Evolutionary conservation across 176 grass and related monocot genomes (phyloP), one percentile per base, ranked within the genome.

Genomic region (Calamus simplicifolius): DNA sequence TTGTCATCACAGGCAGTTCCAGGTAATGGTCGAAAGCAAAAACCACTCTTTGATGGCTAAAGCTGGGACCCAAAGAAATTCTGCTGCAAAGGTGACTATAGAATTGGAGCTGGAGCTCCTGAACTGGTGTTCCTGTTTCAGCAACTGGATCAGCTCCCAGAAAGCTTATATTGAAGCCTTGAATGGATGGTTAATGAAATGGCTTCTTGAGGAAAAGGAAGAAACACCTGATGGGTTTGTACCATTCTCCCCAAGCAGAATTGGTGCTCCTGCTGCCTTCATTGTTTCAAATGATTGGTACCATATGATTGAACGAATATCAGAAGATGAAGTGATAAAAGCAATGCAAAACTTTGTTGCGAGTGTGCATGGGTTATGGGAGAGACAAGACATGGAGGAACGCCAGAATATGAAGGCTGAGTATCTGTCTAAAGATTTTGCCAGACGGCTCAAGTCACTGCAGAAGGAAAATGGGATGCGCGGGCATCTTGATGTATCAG

Each of bases 51-150:
- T 95, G 1, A 59, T 83, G 19, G 79, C 67, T 23, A 85, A 83
- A 62, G 84, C 68, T 72, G 79, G 80, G 51, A 66, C 66, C 38
- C 68, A 75, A 82, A 63, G 13, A 27, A 80, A 57, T 63, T 66
- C 49, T 43, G 70, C 76, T 25, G 71, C 86, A 27, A 81, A 84
- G 60, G 76, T 78, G 43, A 84, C 77, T 17, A 28, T 81, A 19
- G 79, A 86, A 74, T 82, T 95, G 57, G 86, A 95, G 58, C 61
- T 68, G 56, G 90, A 90, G 48, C 90, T 95, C 56, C 59, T 90
- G 71, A 95, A 95, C 67, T 95, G 82, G 86, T 73, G 79, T 69
- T 81, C 77, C 51, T 83, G 86, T 81, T 95, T 95, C 71, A 81
- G 76, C 29, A 79, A 90, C 25, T 95, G 86, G 86, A 76, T 95